Evolutionary conservation across 352 stramenopile genomes (phyloP).

Genomic region (Bremia lactucae): DNA sequence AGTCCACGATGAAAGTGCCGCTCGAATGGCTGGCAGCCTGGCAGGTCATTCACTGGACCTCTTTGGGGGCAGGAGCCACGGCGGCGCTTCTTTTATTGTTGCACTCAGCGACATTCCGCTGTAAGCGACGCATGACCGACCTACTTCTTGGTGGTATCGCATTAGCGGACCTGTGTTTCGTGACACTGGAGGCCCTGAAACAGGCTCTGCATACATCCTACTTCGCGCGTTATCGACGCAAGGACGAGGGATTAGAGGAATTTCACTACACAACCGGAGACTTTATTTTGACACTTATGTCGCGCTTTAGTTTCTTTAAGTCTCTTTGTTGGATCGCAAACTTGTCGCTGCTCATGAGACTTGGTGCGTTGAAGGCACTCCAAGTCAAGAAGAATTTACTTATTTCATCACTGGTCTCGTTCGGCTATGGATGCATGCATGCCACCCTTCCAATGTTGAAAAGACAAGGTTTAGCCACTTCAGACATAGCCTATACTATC

Average conservation of each 20-base stretch:
- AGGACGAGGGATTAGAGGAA: conserved; percentile 1
- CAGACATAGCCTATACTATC: conserved; percentile 24
- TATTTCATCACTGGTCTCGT: conserved; percentile 33
- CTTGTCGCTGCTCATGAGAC: conserved; percentile 57
- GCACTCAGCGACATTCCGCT: conserved; percentile 47
- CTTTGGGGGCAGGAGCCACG: conserved; percentile 26
- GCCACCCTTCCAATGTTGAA: conserved; percentile 25
- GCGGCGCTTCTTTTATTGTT: conserved; percentile 45
- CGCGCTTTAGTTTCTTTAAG: conserved; percentile 62
- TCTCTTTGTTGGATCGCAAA: conserved; percentile 64
- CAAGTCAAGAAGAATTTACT: conserved; percentile 37
- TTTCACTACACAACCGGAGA: conserved; percentile 1
- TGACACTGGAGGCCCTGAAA: conserved; percentile 35
- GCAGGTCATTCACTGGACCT: conserved; percentile 38
- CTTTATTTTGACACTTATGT: conserved; percentile 30
- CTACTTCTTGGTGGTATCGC: conserved; percentile 58
- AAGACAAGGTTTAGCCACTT: background rate
- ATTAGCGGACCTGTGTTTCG: conserved; percentile 43
- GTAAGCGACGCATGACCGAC: conserved; percentile 58
- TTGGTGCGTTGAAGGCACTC: conserved; percentile 42
- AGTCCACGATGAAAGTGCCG: background rate
- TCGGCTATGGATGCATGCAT: conserved; percentile 47
- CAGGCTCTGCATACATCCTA: conserved; percentile 36
- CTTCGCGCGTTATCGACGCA: conserved; percentile 23
- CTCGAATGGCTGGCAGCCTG: conserved; percentile 32